phyloP scores from a whole-genome alignment of 208 protist species.

The Crithidia sp. region DNA sequence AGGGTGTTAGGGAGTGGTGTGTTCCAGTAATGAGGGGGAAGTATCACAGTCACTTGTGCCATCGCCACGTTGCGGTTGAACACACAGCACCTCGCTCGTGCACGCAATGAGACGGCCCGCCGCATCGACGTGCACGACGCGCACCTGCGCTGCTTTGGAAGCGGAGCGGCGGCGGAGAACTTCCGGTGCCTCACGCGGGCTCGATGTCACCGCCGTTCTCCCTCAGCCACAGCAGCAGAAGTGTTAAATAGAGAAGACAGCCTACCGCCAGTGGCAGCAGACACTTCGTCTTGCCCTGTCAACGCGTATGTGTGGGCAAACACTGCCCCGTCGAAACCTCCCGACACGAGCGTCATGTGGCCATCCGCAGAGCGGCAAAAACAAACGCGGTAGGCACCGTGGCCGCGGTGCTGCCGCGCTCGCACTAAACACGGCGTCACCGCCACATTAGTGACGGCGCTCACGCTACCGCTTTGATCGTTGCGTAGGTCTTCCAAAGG shows the following conservation, averaged over 20 bases:
- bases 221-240: not conserved
- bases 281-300: too few species aligned
- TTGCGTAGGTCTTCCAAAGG: not conserved
- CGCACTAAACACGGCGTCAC: constrained; percentile 15
- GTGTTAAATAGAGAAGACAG: not conserved
- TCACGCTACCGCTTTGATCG: not conserved
- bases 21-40: constrained; percentile 2
- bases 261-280: not conserved
- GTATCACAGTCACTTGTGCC: not conserved
- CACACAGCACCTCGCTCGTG: constrained; percentile 18
- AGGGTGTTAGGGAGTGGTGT: constrained; percentile 2
- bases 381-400: constrained; percentile 62
- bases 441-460: not conserved
- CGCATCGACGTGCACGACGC: constrained; percentile 29
- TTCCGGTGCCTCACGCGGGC: too few species aligned
- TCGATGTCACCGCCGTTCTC: too few species aligned
- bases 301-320: constrained; percentile 20
- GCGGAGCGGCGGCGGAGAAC: not conserved
- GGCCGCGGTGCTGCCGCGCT: constrained; percentile 58
- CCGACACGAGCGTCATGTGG: constrained; percentile 36
- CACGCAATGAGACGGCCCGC: constrained; percentile 21
- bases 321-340: constrained; percentile 64
- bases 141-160: constrained; percentile 20
- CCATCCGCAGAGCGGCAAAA: constrained; percentile 10
- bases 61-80: not conserved